Evolutionary conservation across 345 rosid species (phyloP), one percentile per base, ranked within the genome.

Genomic region (Triadica sebifera): DNA sequence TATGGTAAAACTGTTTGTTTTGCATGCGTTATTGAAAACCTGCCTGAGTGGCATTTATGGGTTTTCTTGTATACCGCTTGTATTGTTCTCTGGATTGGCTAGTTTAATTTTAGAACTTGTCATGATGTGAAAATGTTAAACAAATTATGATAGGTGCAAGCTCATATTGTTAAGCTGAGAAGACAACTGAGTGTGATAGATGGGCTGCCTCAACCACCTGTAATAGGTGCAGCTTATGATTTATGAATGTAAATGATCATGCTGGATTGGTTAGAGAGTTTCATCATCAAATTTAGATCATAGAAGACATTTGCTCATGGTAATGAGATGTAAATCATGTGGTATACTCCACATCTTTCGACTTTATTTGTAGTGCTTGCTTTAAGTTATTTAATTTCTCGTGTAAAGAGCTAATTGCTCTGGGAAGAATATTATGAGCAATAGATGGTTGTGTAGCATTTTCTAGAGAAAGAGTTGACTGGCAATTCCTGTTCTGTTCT

Each of bases 101-200:
- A 37, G 19, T 29, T 58, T 19, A 16, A 13, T 37, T 57, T 67
- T 75, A 62, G 68, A 82, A n/a, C 51, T 46, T 53, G 61, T 63
- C 46, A 66, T 52, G 59, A 45, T 63, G 70, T 67, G 24, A 65
- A 74, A 71, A 81, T 72, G 16, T 29, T 53, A 59, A 75, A 34
- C 74, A 62, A 41, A 75, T 76, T 83, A 77, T 86, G 61, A 78
- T 64, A 94, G 97, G 94, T 92, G 78, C 96, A 89, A 88, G 92
- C 87, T 69, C 89, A 89, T 73, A 90, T 90, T 50, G 74, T 84
- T 71, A 86, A 87, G 88, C 86, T 90, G 79, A 84, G 84, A 82
- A 77, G 87, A 83, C 89, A 87, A 78, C 80, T 94, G 76, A 88
- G 76, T 65, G 73, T 81, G 76, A 81, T 85, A 81, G 92, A 89